phyloP scores from a whole-genome alignment of 768 basidiomycete species.

The Steccherinum ochraceum region DNA sequence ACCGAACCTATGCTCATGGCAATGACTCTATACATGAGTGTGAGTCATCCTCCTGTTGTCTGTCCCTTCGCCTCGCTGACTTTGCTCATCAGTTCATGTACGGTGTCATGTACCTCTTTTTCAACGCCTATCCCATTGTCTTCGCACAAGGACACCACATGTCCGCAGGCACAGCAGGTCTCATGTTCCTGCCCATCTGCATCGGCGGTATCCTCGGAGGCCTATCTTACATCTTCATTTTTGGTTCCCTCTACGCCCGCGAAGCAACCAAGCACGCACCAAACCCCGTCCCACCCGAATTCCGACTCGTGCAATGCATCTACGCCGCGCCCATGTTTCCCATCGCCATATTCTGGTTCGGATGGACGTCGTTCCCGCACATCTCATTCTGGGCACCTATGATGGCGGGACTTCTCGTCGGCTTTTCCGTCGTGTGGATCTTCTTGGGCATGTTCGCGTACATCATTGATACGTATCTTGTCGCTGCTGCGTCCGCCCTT shows the following conservation, averaged over 20 bases:
- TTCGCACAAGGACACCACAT: constrained; percentile 46
- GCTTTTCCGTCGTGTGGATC: constrained; percentile 48
- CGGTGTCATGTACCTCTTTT: background rate
- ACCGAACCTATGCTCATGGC: constrained; percentile 66
- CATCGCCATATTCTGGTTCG: constrained; percentile 61
- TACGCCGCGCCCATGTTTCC: constrained; percentile 46
- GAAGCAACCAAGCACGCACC: constrained; percentile 39
- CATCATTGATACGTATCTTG: constrained; percentile 53
- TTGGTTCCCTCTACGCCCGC: constrained; percentile 42
- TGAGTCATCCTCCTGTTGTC: constrained; percentile 20
- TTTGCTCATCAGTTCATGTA: constrained; percentile 27
- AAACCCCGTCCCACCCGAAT: constrained; percentile 53
- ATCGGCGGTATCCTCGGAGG: constrained; percentile 43
- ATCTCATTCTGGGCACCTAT: constrained; percentile 51
- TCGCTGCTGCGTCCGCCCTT: constrained; percentile 50
- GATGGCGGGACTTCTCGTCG: constrained; percentile 40
- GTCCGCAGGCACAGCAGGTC: constrained; percentile 40
- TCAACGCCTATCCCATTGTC: constrained; percentile 33
- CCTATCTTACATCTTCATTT: constrained; percentile 36
- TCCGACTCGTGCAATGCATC: constrained; percentile 43
- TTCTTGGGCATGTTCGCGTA: constrained; percentile 54
- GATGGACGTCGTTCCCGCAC: constrained; percentile 53
- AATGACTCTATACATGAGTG: constrained; percentile 55
- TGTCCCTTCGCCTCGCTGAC: background rate
- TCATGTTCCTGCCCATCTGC: constrained; percentile 50